These are phyloP conservation scores for Aspergillus pseudoglaucus DNA, from an alignment of 2,329 filamentous ascomycete species.

Conservation along the genomic window DNA sequence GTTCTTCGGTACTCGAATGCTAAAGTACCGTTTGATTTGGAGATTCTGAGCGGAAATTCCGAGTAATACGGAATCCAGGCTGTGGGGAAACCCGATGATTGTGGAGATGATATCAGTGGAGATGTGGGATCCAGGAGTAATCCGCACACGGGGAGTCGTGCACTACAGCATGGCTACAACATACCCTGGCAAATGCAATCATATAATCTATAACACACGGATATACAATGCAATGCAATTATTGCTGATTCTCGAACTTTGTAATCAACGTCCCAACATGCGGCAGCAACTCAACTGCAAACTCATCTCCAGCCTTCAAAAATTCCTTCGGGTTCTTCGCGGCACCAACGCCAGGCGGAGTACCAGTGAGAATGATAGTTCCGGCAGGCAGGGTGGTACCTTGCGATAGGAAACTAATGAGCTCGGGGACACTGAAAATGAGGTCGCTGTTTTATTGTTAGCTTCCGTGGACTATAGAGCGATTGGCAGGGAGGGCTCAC, in stretches of 20 bases:
- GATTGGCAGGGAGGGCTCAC: constrained; percentile 20
- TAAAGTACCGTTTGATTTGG: no score
- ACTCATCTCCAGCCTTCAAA: constrained; percentile 42
- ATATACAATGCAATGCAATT: neutral
- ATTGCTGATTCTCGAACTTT: constrained; percentile 32
- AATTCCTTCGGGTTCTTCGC: constrained; percentile 38
- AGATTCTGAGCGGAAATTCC: no score
- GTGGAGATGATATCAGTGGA: neutral
- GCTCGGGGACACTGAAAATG: constrained; percentile 47
- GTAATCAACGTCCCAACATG: constrained; percentile 46
- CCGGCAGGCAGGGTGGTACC: constrained; percentile 38
- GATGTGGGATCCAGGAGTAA: neutral
- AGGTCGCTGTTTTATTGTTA: constrained; percentile 40
- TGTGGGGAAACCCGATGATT: neutral
- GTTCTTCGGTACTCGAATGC: no score
- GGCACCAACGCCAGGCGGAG: constrained; percentile 37
- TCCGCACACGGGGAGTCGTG: no score
- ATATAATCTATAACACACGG: neutral
- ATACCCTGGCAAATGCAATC: neutral
- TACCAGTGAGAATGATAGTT: constrained; percentile 40
- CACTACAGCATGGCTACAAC: no score
- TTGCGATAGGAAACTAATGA: constrained; percentile 35
- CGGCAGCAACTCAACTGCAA: constrained; percentile 44
- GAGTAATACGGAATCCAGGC: no score
- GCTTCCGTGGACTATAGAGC: neutral